Evolutionary conservation across 2,329 filamentous ascomycete genomes (phyloP).

Genomic region (Chrysosporium queenslandicum): DNA sequence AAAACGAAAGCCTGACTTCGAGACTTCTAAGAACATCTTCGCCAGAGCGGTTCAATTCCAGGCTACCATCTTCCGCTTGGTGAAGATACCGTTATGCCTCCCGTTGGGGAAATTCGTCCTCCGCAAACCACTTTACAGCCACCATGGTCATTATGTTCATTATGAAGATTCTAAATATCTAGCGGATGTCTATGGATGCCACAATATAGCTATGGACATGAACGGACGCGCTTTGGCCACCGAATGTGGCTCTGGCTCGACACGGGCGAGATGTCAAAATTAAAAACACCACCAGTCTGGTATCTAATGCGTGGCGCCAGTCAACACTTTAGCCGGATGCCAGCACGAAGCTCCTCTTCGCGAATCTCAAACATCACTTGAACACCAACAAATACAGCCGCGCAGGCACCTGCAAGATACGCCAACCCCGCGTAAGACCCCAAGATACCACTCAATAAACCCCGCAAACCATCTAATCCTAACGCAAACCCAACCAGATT

Average conservation of each 20-base stretch:
- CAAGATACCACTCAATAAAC: conserved; percentile 64
- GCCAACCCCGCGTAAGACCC: conserved; percentile 63
- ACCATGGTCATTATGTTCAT: background rate
- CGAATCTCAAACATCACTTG: conserved; percentile 97
- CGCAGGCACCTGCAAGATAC: conserved; percentile 63
- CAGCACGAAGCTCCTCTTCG: conserved; percentile 70
- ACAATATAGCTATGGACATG: background rate
- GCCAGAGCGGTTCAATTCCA: too few relatives aligned
- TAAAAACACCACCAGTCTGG: background rate
- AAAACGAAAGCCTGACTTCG: too few relatives aligned
- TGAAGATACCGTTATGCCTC: too few relatives aligned
- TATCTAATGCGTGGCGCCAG: background rate
- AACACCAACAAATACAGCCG: conserved; percentile 68
- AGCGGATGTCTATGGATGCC: too few relatives aligned
- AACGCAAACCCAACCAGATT: conserved; percentile 94
- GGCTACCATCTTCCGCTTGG: too few relatives aligned
- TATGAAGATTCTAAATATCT: background rate
- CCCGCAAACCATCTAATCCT: conserved; percentile 75
- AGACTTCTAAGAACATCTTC: too few relatives aligned
- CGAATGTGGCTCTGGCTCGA: background rate
- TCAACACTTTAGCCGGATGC: conserved; percentile 73
- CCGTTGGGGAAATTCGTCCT: too few relatives aligned
- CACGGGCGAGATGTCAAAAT: background rate
- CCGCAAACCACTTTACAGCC: too few relatives aligned
- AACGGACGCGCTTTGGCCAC: background rate